A percentile compares a stretch with the other conserved stretches of the same genome.
Evolutionary conservation across 805 yeast species (phyloP).

Genomic region (Candida nonsorbophila): DNA sequence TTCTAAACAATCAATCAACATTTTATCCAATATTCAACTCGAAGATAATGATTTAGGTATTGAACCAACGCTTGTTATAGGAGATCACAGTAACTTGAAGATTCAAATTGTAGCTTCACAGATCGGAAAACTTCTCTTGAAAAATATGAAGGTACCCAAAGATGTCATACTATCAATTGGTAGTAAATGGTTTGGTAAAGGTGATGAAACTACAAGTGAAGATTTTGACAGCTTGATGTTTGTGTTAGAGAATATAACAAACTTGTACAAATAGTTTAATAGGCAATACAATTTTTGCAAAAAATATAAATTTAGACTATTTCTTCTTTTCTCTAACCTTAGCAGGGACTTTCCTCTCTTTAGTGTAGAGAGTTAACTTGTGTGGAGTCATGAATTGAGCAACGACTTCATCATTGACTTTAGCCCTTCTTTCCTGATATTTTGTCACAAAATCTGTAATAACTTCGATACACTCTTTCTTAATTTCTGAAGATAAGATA

Average conservation of each 20-base stretch:
- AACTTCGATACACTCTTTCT: slow-evolving; percentile 75
- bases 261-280: no score
- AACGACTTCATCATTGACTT: slow-evolving; percentile 56
- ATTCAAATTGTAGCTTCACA: slow-evolving; percentile 46
- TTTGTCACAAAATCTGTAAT: slow-evolving; percentile 73
- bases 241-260: slow-evolving; percentile 23
- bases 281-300: not conserved
- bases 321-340: slow-evolving; percentile 46
- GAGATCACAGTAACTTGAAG: slow-evolving; percentile 43
- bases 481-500: slow-evolving; percentile 87
- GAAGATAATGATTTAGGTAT: slow-evolving; percentile 21
- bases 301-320: slow-evolving; percentile 3
- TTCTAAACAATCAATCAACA: slow-evolving; percentile 15
- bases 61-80: slow-evolving; percentile 43
- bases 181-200: slow-evolving; percentile 41
- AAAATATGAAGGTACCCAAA: slow-evolving; percentile 24
- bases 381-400: slow-evolving; percentile 81
- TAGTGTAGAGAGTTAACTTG: slow-evolving; percentile 66
- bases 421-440: slow-evolving; percentile 76
- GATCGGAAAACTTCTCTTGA: slow-evolving; percentile 37
- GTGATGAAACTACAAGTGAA: slow-evolving; percentile 17
- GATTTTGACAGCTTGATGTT: slow-evolving; percentile 46
- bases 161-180: slow-evolving; percentile 42
- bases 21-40: slow-evolving; percentile 10
- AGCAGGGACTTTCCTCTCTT: slow-evolving; percentile 68